phyloP scores from a whole-genome alignment of 202 grass and related monocot species.

The Elaeis oleifera region DNA sequence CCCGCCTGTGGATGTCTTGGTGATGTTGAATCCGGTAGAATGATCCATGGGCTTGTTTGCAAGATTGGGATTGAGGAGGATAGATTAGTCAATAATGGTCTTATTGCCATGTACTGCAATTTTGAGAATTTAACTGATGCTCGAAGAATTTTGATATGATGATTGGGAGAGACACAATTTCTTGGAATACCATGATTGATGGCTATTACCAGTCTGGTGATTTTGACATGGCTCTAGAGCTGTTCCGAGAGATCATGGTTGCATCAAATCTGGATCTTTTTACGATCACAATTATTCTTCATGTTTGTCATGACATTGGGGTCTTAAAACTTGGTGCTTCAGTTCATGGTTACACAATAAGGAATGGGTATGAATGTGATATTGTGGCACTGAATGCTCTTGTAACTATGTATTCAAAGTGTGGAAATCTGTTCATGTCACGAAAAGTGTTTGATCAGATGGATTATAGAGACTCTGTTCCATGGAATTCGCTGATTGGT shows the following conservation, averaged over 20 bases:
- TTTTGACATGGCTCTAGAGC: neutral
- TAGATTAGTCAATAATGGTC: neutral
- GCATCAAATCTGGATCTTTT: neutral
- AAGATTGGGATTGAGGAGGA: slow-evolving; percentile 8
- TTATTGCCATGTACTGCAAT: slow-evolving; percentile 5
- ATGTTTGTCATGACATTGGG: neutral
- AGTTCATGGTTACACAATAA: neutral
- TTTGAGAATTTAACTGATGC: slow-evolving; percentile 6
- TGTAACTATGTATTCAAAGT: slow-evolving; percentile 1
- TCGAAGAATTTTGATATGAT: slow-evolving; percentile 1
- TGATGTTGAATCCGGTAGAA: neutral
- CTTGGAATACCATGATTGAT: slow-evolving; percentile 11
- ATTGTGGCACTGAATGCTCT: neutral
- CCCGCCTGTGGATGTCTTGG: neutral
- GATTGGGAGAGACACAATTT: neutral
- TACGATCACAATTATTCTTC: neutral
- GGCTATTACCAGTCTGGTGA: neutral
- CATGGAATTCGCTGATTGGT: neutral
- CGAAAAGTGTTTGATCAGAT: neutral
- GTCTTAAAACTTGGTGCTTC: neutral
- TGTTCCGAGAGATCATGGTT: neutral
- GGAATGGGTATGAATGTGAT: slow-evolving; percentile 11
- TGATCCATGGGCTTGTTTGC: neutral
- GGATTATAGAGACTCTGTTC: neutral
- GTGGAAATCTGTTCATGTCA: neutral